These are phyloP conservation scores for Talaromyces sp. DNA, from an alignment of 2,329 filamentous ascomycete genomes.

Conservation along the genomic window DNA sequence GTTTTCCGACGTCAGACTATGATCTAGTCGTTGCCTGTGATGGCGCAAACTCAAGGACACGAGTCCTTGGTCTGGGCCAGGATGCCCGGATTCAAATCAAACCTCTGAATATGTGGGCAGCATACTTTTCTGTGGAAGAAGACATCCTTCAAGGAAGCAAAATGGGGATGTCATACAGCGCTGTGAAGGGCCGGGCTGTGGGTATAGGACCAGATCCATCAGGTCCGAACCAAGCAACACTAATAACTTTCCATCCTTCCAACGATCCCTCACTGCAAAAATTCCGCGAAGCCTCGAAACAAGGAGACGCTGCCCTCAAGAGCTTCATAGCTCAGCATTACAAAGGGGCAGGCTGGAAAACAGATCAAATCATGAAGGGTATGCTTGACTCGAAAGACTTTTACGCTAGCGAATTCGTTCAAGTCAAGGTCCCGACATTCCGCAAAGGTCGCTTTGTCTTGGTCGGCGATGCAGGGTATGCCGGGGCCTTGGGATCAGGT, in stretches of 20 bases:
- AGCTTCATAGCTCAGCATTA: background rate
- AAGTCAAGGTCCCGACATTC: constrained; percentile 48
- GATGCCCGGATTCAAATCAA: background rate
- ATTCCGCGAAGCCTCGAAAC: background rate
- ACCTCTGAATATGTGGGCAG: background rate
- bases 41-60: background rate
- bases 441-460: constrained; percentile 49
- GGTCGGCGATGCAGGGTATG: constrained; percentile 55
- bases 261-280: background rate
- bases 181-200: background rate
- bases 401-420: constrained; percentile 45
- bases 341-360: constrained; percentile 42
- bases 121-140: background rate
- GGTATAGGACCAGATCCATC: background rate
- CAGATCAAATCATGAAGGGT: constrained; percentile 43
- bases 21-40: background rate
- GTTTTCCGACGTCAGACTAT: background rate
- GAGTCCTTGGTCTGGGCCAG: background rate
- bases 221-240: background rate
- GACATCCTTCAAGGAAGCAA: background rate
- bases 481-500: constrained; percentile 51
- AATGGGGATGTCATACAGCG: background rate
- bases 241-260: background rate
- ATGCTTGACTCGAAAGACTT: constrained; percentile 39
- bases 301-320: background rate